phyloP scores from a whole-genome alignment of 805 yeast genomes.

The Pichia gijzeniarum region DNA sequence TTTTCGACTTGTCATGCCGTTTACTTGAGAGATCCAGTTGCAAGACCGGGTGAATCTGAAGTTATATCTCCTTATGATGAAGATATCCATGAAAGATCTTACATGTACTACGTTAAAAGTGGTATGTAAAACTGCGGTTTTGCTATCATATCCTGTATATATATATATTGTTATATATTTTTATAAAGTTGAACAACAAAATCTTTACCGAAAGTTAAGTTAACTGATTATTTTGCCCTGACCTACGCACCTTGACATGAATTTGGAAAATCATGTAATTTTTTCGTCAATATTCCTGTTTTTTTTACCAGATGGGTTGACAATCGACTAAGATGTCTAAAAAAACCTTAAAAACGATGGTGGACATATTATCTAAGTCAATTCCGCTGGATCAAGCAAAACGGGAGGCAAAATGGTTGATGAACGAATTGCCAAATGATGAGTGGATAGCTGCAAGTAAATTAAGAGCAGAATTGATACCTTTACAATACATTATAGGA shows the following conservation, averaged over 20 bases:
- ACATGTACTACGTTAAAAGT: slow-evolving; percentile 83
- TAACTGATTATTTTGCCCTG: no score
- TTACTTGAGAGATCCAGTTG: slow-evolving; percentile 94
- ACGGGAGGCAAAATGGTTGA: slow-evolving; percentile 62
- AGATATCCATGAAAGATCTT: slow-evolving; percentile 85
- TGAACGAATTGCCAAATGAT: slow-evolving; percentile 42
- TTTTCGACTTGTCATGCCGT: slow-evolving; percentile 92
- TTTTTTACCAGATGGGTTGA: no score
- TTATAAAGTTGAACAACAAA: background rate
- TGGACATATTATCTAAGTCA: slow-evolving; percentile 2
- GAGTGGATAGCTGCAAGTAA: slow-evolving; percentile 48
- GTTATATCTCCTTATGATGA: slow-evolving; percentile 84
- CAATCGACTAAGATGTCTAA: no score
- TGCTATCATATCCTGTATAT: background rate
- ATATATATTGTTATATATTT: background rate
- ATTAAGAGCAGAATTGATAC: slow-evolving; percentile 48
- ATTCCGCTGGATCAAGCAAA: slow-evolving; percentile 34
- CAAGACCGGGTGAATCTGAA: slow-evolving; percentile 95
- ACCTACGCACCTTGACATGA: no score
- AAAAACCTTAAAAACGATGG: background rate
- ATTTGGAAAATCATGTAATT: no score
- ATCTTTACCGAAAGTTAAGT: no score
- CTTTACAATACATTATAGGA: slow-evolving; percentile 81
- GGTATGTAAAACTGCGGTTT: no score
- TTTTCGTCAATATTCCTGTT: no score